Conservation (phyloP, 805 yeast species). For the Debaryomyces maramus region DNA sequence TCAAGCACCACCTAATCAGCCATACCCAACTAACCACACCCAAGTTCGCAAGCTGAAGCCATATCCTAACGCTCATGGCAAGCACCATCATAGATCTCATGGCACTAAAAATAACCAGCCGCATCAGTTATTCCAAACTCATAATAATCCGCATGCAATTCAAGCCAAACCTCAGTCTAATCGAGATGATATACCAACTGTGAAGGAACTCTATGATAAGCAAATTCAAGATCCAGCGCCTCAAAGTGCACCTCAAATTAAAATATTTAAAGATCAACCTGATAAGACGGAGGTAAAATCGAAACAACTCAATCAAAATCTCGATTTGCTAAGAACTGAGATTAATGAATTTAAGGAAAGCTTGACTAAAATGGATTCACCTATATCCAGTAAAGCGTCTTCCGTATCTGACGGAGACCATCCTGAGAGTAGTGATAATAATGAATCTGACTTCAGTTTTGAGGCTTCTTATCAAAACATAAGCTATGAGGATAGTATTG, state of each 20-base stretch:
- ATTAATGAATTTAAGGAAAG: conserved; percentile 47
- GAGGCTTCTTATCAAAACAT: conserved; percentile 41
- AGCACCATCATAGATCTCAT: background rate
- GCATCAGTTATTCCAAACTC: background rate
- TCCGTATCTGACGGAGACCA: conserved; percentile 3
- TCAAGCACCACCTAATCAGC: conserved; percentile 7
- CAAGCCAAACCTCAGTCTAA: background rate
- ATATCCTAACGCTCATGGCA: conserved; percentile 5
- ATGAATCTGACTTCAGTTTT: conserved; percentile 34
- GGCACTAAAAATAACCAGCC: conserved; percentile 3
- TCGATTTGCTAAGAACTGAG: conserved; percentile 41
- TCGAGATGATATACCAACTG: background rate
- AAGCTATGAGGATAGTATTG: conserved; percentile 39
- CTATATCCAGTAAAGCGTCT: background rate
- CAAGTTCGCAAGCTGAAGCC: background rate
- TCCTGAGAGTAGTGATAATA: conserved; percentile 1
- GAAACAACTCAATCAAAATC: conserved; percentile 38
- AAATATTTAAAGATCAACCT: background rate
- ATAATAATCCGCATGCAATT: background rate
- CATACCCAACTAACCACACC: background rate
- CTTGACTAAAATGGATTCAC: conserved; percentile 27
- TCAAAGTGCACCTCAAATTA: background rate
- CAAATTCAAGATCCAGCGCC: background rate
- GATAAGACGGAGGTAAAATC: conserved; percentile 20
- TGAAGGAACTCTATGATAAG: background rate